These are phyloP conservation scores for Coleophoma eucalyptorum DNA, from an alignment of 2,329 filamentous ascomycete species.

Conservation along the genomic window DNA sequence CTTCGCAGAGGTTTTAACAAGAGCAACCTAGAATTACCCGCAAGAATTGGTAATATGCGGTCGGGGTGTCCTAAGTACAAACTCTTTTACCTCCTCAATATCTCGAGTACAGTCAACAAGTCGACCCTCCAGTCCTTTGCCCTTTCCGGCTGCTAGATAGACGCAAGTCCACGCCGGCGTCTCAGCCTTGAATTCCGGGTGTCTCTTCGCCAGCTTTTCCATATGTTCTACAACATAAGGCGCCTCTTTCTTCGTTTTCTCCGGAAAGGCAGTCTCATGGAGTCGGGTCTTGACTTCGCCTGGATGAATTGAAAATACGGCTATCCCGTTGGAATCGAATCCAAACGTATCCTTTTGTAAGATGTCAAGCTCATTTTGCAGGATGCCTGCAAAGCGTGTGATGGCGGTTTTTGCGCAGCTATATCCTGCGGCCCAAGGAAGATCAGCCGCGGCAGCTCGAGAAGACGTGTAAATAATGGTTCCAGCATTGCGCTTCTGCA, in stretches of 20 bases:
- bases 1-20: too few relatives aligned
- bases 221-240: slow-evolving; percentile 15
- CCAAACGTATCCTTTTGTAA: slow-evolving; percentile 8
- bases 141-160: slow-evolving; percentile 14
- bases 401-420: slow-evolving; percentile 15
- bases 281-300: slow-evolving; percentile 13
- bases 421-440: slow-evolving; percentile 14
- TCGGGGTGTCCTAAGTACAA: slow-evolving; percentile 4
- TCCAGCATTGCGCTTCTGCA: slow-evolving; percentile 11
- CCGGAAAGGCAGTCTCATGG: slow-evolving; percentile 12
- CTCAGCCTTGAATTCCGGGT: slow-evolving; percentile 12
- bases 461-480: slow-evolving; percentile 15
- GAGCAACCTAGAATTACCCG: background rate
- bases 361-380: slow-evolving; percentile 13
- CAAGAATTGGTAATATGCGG: slow-evolving; percentile 14
- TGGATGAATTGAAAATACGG: slow-evolving; percentile 15
- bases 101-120: slow-evolving; percentile 15
- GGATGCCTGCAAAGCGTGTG: slow-evolving; percentile 12
- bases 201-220: slow-evolving; percentile 9
- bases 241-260: slow-evolving; percentile 14
- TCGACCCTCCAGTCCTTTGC: slow-evolving; percentile 7
- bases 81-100: slow-evolving; percentile 13
- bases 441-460: slow-evolving; percentile 12
- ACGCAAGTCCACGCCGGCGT: slow-evolving; percentile 16
- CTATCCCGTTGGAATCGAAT: slow-evolving; percentile 9